A percentile compares a stretch with the other conserved stretches of the same genome.
phyloP scores from a whole-genome alignment of 306 rosid genomes.

The Cicer bijugum region DNA sequence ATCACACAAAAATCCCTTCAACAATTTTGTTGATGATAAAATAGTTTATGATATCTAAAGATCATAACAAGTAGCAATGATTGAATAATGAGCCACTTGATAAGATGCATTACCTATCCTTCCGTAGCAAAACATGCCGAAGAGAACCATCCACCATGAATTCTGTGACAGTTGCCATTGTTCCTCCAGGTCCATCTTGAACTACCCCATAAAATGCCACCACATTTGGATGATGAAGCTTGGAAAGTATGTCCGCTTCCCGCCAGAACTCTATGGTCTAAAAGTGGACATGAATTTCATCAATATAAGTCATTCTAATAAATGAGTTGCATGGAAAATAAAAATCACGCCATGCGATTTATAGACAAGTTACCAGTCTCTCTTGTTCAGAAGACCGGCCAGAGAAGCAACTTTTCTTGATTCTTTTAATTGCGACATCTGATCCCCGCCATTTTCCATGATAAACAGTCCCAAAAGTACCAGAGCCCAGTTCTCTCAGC shows the following conservation, averaged over 20 bases:
- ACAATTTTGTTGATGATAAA: slow-evolving; percentile 32
- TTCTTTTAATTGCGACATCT: slow-evolving; percentile 95
- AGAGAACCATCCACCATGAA: slow-evolving; percentile 93
- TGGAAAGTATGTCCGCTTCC: slow-evolving; percentile 81
- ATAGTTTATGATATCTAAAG: not conserved
- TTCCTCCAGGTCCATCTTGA: slow-evolving; percentile 83
- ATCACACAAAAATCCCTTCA: slow-evolving; percentile 38
- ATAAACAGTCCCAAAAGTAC: slow-evolving; percentile 96
- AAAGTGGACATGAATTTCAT: slow-evolving; percentile 42
- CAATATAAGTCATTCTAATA: slow-evolving; percentile 25
- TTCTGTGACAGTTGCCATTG: slow-evolving; percentile 85
- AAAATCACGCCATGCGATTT: slow-evolving; percentile 12
- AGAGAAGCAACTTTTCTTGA: slow-evolving; percentile 89
- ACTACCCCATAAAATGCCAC: slow-evolving; percentile 71
- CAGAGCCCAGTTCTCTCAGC: slow-evolving; percentile 86
- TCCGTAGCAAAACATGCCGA: slow-evolving; percentile 73
- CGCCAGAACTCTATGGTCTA: slow-evolving; percentile 87
- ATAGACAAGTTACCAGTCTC: slow-evolving; percentile 67
- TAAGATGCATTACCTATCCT: slow-evolving; percentile 64
- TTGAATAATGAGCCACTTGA: slow-evolving; percentile 15
- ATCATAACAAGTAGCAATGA: slow-evolving; percentile 26
- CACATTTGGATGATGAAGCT: slow-evolving; percentile 94
- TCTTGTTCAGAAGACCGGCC: slow-evolving; percentile 93
- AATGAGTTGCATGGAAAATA: slow-evolving; percentile 18
- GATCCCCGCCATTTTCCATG: slow-evolving; percentile 97